Conservation (phyloP, 1,284 basidiomycete species). For the Paramarasmius palmivorus region DNA sequence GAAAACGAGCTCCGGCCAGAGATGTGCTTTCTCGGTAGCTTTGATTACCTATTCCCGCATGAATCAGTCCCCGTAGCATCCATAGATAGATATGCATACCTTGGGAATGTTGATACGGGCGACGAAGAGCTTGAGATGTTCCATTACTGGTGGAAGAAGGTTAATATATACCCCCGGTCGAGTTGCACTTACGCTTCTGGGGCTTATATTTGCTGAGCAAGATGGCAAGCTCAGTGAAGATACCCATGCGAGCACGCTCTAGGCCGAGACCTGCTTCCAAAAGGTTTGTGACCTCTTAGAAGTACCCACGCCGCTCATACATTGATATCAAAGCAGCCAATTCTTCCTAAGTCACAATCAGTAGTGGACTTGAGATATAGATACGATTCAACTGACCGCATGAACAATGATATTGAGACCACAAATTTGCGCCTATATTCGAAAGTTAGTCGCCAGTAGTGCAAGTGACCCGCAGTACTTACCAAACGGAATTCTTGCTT, state of each 20-base stretch:
- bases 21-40: constrained; percentile 93
- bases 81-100: constrained; percentile 23
- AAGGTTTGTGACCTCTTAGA: constrained; percentile 90
- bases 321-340: constrained; percentile 79
- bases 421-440: constrained; percentile 88
- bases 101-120: constrained; percentile 95
- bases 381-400: constrained; percentile 53
- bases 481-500: constrained; percentile 94
- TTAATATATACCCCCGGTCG: constrained; percentile 4
- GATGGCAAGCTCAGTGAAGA: constrained; percentile 94
- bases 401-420: constrained; percentile 96
- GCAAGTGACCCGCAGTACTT: constrained; percentile 18
- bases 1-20: constrained; percentile 99
- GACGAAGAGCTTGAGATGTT: constrained; percentile 97
- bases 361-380: neutral
- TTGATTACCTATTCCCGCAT: constrained; percentile 75
- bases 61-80: neutral
- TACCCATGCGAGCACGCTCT: constrained; percentile 94
- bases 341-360: constrained; percentile 66
- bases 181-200: constrained; percentile 70
- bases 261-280: constrained; percentile 94
- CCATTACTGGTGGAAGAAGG: constrained; percentile 74
- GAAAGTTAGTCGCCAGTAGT: constrained; percentile 8
- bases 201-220: constrained; percentile 97
- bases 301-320: constrained; percentile 92